These are phyloP conservation scores for Paxillus rubicundulus DNA, from an alignment of 768 basidiomycete species.

Conservation along the genomic window DNA sequence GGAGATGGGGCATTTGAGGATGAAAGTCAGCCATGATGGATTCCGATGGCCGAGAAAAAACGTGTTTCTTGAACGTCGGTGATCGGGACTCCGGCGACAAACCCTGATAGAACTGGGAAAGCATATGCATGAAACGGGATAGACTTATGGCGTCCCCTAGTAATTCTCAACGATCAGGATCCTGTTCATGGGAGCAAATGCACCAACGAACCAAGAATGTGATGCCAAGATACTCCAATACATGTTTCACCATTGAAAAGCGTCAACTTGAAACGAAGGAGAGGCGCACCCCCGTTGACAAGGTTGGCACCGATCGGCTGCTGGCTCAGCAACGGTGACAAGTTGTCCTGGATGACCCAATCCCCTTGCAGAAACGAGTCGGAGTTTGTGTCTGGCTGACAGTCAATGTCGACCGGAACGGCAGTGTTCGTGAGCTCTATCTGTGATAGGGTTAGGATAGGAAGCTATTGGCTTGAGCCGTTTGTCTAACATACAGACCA, in stretches of 20 bases:
- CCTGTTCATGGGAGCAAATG: background rate
- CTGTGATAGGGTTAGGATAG: constrained; percentile 9
- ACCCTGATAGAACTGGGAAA: constrained; percentile 32
- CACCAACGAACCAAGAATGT: constrained; percentile 27
- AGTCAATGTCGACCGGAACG: constrained; percentile 13
- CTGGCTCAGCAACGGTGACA: constrained; percentile 17
- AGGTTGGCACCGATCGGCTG: constrained; percentile 11
- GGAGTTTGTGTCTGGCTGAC: constrained; percentile 4
- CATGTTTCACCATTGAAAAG: constrained; percentile 23
- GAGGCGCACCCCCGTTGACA: constrained; percentile 17
- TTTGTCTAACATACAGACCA: constrained; percentile 20
- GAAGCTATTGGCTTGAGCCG: background rate
- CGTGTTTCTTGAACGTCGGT: constrained; percentile 27
- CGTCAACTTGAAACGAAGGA: constrained; percentile 29
- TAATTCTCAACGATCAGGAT: constrained; percentile 6
- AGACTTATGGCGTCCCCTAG: constrained; percentile 31
- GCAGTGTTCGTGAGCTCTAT: constrained; percentile 22
- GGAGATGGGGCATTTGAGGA: constrained; percentile 26
- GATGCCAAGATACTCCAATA: constrained; percentile 36
- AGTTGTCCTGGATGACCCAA: constrained; percentile 28
- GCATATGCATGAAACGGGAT: constrained; percentile 26
- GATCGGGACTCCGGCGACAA: constrained; percentile 1
- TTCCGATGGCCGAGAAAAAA: constrained; percentile 16
- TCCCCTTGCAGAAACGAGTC: constrained; percentile 17
- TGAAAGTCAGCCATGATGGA: constrained; percentile 13